These are phyloP conservation scores for Talaromyces borbonicus DNA, from an alignment of 495 filamentous ascomycete species.

Conservation along the genomic window DNA sequence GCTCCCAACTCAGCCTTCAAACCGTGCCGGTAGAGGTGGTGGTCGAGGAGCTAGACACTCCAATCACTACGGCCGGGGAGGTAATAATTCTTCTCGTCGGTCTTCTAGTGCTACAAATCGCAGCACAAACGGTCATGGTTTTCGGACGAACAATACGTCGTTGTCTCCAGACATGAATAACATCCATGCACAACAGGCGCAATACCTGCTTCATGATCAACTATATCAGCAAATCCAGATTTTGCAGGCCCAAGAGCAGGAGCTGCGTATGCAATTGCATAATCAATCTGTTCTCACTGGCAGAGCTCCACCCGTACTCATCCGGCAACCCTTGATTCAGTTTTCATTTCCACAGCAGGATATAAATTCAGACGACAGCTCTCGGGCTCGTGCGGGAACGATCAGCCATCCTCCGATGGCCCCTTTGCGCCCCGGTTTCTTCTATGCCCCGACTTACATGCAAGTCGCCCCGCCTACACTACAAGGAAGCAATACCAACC, in stretches of 20 bases:
- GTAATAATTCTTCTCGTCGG: conserved; percentile 39
- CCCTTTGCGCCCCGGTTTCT: conserved; percentile 33
- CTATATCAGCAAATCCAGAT: conserved; percentile 54
- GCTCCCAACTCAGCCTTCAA: conserved; percentile 28
- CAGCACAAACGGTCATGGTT: conserved; percentile 15
- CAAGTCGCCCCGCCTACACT: conserved; percentile 31
- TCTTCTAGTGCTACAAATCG: conserved; percentile 42
- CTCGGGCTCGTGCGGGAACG: conserved; percentile 32
- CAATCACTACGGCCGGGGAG: conserved; percentile 30
- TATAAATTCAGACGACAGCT: conserved; percentile 28
- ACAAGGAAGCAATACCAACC: conserved; percentile 47
- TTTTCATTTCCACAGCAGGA: conserved; percentile 35
- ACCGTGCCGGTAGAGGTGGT: conserved; percentile 42
- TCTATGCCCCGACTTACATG: conserved; percentile 41
- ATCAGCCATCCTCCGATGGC: conserved; percentile 40
- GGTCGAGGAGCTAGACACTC: conserved; percentile 49
- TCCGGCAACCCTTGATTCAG: conserved; percentile 37
- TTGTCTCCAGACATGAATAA: conserved; percentile 19
- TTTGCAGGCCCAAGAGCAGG: conserved; percentile 56
- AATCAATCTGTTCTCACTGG: conserved; percentile 45
- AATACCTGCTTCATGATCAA: conserved; percentile 46
- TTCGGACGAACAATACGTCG: conserved; percentile 3
- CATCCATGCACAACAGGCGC: conserved; percentile 41
- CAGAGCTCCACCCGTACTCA: conserved; percentile 37
- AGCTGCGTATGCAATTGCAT: conserved; percentile 51